Percentiles rank a stretch among this genome's conserved stretches.
phyloP scores from a whole-genome alignment of 108 stramenopile genomes.

The Nitzschia sp. region DNA sequence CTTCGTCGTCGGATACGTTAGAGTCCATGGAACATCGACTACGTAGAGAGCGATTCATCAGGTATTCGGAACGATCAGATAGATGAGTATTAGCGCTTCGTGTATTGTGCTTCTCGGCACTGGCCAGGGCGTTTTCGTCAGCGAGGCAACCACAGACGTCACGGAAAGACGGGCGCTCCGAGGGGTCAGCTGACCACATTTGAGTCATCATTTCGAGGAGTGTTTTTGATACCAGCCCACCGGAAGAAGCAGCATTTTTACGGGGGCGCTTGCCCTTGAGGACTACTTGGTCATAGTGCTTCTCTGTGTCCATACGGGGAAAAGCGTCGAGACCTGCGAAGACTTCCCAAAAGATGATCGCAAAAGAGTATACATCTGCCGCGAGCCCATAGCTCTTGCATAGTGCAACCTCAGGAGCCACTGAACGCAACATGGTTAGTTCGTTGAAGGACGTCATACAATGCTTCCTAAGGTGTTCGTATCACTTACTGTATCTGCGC shows the following conservation, averaged over 20 bases:
- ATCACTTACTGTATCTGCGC: conserved; percentile 33
- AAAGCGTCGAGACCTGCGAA: conserved; percentile 38
- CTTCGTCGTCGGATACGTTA: neutral
- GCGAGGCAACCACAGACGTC: conserved; percentile 24
- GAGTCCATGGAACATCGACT: conserved; percentile 9
- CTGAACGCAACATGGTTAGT: neutral
- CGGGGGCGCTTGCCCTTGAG: conserved; percentile 37
- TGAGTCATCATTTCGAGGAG: conserved; percentile 20
- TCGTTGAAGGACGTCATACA: neutral
- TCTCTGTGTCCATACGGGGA: conserved; percentile 21
- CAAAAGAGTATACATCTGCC: conserved; percentile 48
- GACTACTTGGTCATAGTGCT: conserved; percentile 53
- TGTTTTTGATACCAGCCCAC: conserved; percentile 5
- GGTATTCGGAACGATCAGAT: conserved; percentile 11
- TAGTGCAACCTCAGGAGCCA: conserved; percentile 65
- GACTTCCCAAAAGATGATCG: conserved; percentile 50
- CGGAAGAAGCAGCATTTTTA: neutral
- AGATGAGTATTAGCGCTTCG: conserved; percentile 5
- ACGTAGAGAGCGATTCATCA: conserved; percentile 14
- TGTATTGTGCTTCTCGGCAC: neutral
- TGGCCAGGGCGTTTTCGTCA: conserved; percentile 1
- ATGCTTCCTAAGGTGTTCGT: neutral
- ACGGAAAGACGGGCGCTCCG: conserved; percentile 29
- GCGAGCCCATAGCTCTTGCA: conserved; percentile 42
- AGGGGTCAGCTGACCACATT: conserved; percentile 30